These are phyloP conservation scores for Carnegiea gigantea DNA, from an alignment of 179 eudicot species.

Conservation along the genomic window DNA sequence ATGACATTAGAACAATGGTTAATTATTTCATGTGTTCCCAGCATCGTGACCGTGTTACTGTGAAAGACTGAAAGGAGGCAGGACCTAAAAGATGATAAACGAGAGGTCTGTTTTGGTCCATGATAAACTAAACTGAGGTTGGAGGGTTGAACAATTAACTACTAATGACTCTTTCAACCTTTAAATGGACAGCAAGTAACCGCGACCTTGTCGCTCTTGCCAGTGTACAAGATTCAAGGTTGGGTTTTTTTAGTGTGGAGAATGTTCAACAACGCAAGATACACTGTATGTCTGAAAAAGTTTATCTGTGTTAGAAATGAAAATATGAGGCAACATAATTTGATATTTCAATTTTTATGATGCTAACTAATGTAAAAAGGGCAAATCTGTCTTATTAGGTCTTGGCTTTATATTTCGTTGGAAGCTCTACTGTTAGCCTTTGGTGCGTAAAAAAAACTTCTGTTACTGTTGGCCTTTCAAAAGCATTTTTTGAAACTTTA, in stretches of 20 bases:
- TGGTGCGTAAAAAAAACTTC: too few species aligned
- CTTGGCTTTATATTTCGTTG: not conserved
- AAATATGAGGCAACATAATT: not conserved
- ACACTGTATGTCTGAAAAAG: not conserved
- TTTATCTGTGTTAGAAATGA: not conserved
- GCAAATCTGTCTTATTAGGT: not conserved
- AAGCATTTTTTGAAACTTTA: not conserved
- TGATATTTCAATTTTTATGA: not conserved
- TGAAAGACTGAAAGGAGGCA: too few species aligned
- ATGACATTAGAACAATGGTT: too few species aligned
- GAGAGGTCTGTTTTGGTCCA: too few species aligned
- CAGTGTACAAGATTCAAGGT: not conserved
- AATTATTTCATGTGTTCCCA: too few species aligned
- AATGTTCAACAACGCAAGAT: not conserved
- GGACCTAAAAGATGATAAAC: too few species aligned
- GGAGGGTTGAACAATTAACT: not conserved
- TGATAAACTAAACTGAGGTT: not conserved
- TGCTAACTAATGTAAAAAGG: not conserved
- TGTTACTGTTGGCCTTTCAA: too few species aligned
- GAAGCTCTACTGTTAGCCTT: not conserved
- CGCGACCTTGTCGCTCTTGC: not conserved
- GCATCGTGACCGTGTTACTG: too few species aligned
- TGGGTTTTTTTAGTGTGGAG: not conserved
- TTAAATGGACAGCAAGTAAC: not conserved
- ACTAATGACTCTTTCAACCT: not conserved